Conservation (phyloP, 139 green algal genomes). For the Auxenochlorella pyrenoidosa region DNA sequence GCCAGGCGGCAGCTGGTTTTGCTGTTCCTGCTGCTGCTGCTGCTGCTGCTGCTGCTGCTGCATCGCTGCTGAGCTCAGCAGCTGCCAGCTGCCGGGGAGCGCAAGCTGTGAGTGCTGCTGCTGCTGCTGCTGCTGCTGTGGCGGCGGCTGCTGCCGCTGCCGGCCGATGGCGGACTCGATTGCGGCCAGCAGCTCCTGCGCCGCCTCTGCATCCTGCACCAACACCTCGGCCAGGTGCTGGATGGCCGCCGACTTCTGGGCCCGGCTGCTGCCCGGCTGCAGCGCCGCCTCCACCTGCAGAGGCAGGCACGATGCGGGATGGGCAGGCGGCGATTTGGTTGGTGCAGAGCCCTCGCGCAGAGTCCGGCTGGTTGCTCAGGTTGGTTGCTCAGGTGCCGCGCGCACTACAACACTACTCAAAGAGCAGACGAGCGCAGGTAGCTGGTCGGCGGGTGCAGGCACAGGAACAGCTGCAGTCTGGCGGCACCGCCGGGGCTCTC, state of each 20-base stretch:
- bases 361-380: not conserved
- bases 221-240: not conserved
- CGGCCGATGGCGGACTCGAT: not conserved
- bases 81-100: not conserved
- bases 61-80: not conserved
- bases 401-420: too few species aligned
- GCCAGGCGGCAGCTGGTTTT: not conserved
- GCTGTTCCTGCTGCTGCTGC: not conserved
- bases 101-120: not conserved
- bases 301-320: too few species aligned
- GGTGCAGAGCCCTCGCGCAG: too few species aligned
- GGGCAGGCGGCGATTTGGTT: not conserved
- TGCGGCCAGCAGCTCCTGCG: conserved; percentile 4
- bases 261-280: not conserved
- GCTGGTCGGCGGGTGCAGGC: too few species aligned
- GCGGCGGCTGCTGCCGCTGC: not conserved
- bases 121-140: not conserved
- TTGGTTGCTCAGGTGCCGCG: too few species aligned
- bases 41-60: conserved; percentile 1
- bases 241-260: not conserved
- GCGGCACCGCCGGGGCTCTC: too few species aligned
- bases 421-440: too few species aligned
- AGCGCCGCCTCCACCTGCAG: not conserved
- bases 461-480: too few species aligned
- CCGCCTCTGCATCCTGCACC: not conserved